These are phyloP conservation scores for Eragrostis curvula DNA, from an alignment of 176 grass and related monocot genomes.

Conservation along the genomic window DNA sequence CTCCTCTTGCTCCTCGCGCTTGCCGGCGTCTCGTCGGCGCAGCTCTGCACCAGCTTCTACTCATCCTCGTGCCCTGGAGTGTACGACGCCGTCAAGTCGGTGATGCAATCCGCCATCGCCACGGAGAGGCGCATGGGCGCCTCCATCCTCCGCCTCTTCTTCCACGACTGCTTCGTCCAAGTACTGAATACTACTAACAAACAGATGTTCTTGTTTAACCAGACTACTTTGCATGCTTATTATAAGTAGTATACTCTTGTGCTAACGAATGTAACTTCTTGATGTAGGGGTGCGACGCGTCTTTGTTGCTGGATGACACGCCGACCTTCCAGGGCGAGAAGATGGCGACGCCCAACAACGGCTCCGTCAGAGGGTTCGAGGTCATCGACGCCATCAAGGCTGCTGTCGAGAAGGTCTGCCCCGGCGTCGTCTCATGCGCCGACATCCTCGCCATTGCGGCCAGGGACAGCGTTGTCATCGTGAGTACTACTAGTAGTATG, in stretches of 20 bases:
- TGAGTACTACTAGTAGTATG: conserved; percentile 10
- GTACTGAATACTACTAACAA: conserved; percentile 37
- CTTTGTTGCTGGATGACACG: conserved; percentile 77
- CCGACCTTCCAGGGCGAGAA: conserved; percentile 64
- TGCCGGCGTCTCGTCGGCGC: conserved; percentile 39
- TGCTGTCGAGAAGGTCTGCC: conserved; percentile 64
- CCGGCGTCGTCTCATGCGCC: conserved; percentile 88
- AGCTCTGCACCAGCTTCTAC: conserved; percentile 61
- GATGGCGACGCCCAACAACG: conserved; percentile 59
- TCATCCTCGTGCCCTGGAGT: conserved; percentile 61
- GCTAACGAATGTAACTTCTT: too few relatives aligned
- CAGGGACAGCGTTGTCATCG: conserved; percentile 59
- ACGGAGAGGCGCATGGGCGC: conserved; percentile 67
- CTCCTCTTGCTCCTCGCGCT: background rate
- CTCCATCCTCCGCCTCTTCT: conserved; percentile 82
- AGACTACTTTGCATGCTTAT: too few relatives aligned
- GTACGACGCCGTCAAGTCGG: conserved; percentile 49
- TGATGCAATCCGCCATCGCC: conserved; percentile 50
- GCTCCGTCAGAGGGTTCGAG: conserved; percentile 73
- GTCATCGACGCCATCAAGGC: conserved; percentile 79
- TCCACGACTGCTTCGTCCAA: conserved; percentile 85
- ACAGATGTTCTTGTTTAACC: too few relatives aligned
- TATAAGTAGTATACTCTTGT: background rate
- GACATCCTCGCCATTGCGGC: conserved; percentile 79
- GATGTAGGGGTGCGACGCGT: conserved; percentile 84